Base-by-base conservation (phyloP, 169 alveolate genomes). In the Miamiensis avidus region DNA sequence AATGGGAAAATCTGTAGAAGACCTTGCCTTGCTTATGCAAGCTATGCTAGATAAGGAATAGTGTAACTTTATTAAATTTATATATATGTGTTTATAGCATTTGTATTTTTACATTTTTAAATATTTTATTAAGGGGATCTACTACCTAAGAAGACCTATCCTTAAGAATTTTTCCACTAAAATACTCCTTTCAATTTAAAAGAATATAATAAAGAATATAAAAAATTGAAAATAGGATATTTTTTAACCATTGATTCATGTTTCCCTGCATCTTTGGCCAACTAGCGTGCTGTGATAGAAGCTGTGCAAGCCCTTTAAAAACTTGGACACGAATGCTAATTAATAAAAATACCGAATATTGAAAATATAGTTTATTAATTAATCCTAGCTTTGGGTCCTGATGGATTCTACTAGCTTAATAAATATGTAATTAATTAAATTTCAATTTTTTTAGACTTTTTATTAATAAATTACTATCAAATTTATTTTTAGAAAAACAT, bases 1-100 rank as follows among this genome's bases (percentile, higher is more conserved):
- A 30, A 29, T 94, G 16, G 91, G 91, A 15, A 88, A 83, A 34
- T 76, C 86, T 69, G 91, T 89, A 1, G 94, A 94, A 74, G 96
- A 91, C 77, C 31, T 90, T 28, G 78, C 78, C 16, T 33, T 82
- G 25, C 81, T 88, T 6, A 81, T 90, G 83, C 25, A 84, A 76
- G 85, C 82, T 20, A 65, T 83, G 29, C 82, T 65, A 78, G 27
- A 34, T 28, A n/a, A 78, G n/a, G 32, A 34, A 72, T 16, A 29
- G 28, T 31, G 11, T 72, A n/a, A n/a, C n/a, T n/a, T n/a, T n/a
- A n/a, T n/a, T n/a, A n/a, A n/a, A n/a, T n/a, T n/a, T n/a, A n/a
- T n/a, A n/a, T n/a, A n/a, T n/a, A n/a, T n/a, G n/a, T n/a, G n/a
- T n/a, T n/a, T n/a, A n/a, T n/a, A n/a, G n/a, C n/a, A n/a, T n/a